Evolutionary conservation across 1,284 basidiomycete genomes (phyloP), one percentile per base, ranked within the genome.

Genomic region (Agaricales sp.): DNA sequence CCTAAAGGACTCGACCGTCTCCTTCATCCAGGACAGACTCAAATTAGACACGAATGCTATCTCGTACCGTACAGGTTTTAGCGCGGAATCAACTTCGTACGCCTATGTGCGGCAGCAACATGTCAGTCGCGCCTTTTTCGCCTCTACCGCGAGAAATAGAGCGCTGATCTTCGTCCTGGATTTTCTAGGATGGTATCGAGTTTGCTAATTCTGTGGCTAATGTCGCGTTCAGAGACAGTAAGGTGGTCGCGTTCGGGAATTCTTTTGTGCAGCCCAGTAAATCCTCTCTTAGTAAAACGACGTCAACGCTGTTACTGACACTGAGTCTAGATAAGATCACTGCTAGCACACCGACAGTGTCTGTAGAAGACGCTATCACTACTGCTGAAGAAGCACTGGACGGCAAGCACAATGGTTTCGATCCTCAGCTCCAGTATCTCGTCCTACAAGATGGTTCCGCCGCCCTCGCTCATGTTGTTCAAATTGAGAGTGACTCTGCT

Each of bases 121-220:
- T 51, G 65, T 66, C 48, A 12, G 62, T 50, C 11, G n/a, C n/a
- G n/a, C n/a, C 3, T 20, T 14, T 22, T 23, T 0, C 24, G 20
- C 3, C n/a, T n/a, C n/a, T n/a, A n/a, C n/a, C n/a, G n/a, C n/a
- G n/a, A n/a, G n/a, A n/a, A n/a, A n/a, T n/a, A n/a, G n/a, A n/a
- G n/a, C n/a, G n/a, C n/a, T n/a, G n/a, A n/a, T n/a, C n/a, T n/a
- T n/a, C n/a, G n/a, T n/a, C n/a, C n/a, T n/a, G n/a, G n/a, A n/a
- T n/a, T 43, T 43, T 12, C 19, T 26, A 69, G 67, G 57, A 69
- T 43, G 66, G 66, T 0, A 58, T 69, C 26, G 57, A 61, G 2
- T 65, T 70, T 45, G 60, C 63, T 3, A 69, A 69, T 47, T 66
- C 66, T 3, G 67, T 68, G 14, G 67, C 67, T 1, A 69, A 68